A percentile compares a stretch with the other conserved stretches of the same genome.
These are phyloP conservation scores for Amanita rimosa DNA, from an alignment of 768 basidiomycete genomes.

Conservation along the genomic window DNA sequence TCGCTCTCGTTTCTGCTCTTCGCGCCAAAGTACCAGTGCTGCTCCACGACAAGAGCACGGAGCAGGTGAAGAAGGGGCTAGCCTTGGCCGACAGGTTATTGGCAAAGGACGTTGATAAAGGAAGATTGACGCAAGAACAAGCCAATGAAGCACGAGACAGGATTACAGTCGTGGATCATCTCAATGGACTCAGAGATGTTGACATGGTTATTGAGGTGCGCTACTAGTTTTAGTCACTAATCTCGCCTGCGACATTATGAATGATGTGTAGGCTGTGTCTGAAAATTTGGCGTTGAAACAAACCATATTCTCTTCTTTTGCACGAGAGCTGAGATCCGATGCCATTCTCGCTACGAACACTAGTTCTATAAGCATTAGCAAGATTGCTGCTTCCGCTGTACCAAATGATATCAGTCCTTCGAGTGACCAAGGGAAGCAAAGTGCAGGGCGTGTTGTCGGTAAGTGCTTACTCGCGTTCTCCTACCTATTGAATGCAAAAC, in stretches of 20 bases:
- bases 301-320: conserved; percentile 61
- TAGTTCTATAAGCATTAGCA: conserved; percentile 89
- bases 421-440: conserved; percentile 50
- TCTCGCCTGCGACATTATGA: neutral
- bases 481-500: neutral
- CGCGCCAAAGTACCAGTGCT: conserved; percentile 80
- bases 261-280: conserved; percentile 60
- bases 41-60: conserved; percentile 68
- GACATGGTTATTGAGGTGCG: conserved; percentile 87
- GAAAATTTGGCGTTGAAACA: conserved; percentile 76
- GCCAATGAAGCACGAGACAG: conserved; percentile 66
- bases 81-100: conserved; percentile 72
- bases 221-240: conserved; percentile 3
- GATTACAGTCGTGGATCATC: conserved; percentile 44
- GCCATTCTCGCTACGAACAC: conserved; percentile 90
- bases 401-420: conserved; percentile 44
- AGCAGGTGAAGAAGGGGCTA: conserved; percentile 66
- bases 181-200: conserved; percentile 60
- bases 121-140: conserved; percentile 53
- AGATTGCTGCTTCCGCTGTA: conserved; percentile 77
- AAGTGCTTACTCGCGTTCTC: conserved; percentile 11
- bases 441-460: conserved; percentile 77
- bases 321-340: conserved; percentile 52
- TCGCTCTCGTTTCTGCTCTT: conserved; percentile 78
- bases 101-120: conserved; percentile 83